Evolutionary conservation across 129 eudicot species (phyloP).

Genomic region (Silybum marianum): DNA sequence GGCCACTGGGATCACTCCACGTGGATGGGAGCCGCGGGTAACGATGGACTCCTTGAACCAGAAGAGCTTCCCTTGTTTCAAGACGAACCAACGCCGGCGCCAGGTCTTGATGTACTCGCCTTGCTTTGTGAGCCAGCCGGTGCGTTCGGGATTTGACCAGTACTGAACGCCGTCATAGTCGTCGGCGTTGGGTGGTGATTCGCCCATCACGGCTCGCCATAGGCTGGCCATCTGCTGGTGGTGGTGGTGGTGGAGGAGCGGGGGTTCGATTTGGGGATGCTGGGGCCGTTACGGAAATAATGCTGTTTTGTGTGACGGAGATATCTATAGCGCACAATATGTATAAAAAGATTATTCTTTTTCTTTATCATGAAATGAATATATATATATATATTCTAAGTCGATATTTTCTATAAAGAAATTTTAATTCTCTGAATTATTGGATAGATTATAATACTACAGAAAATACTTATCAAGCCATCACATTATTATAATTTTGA

Average conservation of each 20-base stretch:
- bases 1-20: conserved; percentile 53
- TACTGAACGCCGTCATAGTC: conserved; percentile 67
- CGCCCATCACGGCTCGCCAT: conserved; percentile 81
- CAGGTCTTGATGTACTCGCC: conserved; percentile 98
- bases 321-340: neutral
- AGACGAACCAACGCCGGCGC: conserved; percentile 98
- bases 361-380: too few species aligned
- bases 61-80: conserved; percentile 88
- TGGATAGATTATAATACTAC: too few species aligned
- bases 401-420: too few species aligned
- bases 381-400: too few species aligned
- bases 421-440: too few species aligned
- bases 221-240: conserved; percentile 51
- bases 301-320: neutral
- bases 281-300: neutral
- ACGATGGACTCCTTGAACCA: conserved; percentile 90
- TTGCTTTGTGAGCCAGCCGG: conserved; percentile 98
- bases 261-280: neutral
- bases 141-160: conserved; percentile 83
- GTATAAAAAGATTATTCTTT: neutral
- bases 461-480: too few species aligned
- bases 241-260: neutral
- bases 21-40: conserved; percentile 74
- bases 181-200: conserved; percentile 40
- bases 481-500: too few species aligned